Percentiles rank a stretch among this genome's conserved stretches.
phyloP scores from a whole-genome alignment of 495 filamentous ascomycete genomes.

The Penicillium taxi region DNA sequence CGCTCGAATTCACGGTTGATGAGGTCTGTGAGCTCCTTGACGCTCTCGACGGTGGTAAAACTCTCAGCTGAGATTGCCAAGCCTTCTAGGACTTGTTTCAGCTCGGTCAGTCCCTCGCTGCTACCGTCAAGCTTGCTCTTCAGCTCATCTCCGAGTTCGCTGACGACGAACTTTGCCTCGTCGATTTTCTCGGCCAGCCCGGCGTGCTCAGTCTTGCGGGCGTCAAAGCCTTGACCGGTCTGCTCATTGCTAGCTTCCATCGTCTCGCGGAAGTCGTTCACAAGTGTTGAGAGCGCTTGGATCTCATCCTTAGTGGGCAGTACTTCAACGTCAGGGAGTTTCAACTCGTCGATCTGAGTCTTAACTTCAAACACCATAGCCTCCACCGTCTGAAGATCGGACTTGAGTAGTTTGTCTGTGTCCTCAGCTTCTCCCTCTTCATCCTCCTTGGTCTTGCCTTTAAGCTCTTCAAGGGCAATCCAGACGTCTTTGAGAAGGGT shows the following conservation, averaged over 20 bases:
- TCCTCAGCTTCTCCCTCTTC: constrained; percentile 42
- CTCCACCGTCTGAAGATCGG: constrained; percentile 69
- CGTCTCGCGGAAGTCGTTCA: constrained; percentile 63
- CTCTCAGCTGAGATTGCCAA: constrained; percentile 53
- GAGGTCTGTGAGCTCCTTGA: constrained; percentile 73
- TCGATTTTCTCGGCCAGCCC: constrained; percentile 51
- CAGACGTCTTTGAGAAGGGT: constrained; percentile 68
- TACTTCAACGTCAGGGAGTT: constrained; percentile 55
- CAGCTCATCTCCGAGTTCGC: constrained; percentile 58
- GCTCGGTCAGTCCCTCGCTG: constrained; percentile 44
- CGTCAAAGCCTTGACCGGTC: constrained; percentile 72
- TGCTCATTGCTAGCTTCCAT: constrained; percentile 61
- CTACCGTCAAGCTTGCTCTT: constrained; percentile 54
- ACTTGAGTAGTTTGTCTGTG: constrained; percentile 62
- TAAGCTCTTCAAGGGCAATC: constrained; percentile 67
- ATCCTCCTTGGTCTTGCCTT: constrained; percentile 40
- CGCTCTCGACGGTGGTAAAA: constrained; percentile 50
- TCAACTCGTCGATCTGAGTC: constrained; percentile 60
- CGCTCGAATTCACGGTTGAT: constrained; percentile 78
- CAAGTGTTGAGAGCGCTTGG: constrained; percentile 55
- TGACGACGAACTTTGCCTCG: constrained; percentile 48
- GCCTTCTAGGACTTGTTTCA: constrained; percentile 53
- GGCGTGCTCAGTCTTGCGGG: constrained; percentile 59
- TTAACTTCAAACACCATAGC: constrained; percentile 75
- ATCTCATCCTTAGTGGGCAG: constrained; percentile 55